Evolutionary conservation across 441 rosid genomes (phyloP), one percentile per base, ranked within the genome.

Genomic region (Macaranga tanarius): DNA sequence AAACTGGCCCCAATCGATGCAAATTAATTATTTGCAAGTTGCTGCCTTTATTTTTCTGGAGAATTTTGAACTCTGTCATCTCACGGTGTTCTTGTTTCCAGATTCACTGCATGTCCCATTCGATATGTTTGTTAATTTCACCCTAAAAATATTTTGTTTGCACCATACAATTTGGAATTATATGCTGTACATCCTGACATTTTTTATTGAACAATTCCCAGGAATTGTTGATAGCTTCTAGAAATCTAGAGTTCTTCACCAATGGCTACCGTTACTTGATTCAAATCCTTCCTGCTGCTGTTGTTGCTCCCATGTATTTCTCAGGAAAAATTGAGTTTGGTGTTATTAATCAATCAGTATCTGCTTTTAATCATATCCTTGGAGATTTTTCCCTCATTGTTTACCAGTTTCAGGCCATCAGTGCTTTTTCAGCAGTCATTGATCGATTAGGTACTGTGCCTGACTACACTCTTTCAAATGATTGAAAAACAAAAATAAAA

Each of bases 251-350:
- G 82, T 92, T 92, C 86, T 94, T 92, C 88, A 94, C 99, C 71
- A 92, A 31, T 79, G 99, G 99, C 75, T 94, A 94, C 74, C 88
- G 99, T 52, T 94, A 92, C 78, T 89, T 94, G 76, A 94, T 94
- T 84, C 99, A 94, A 88, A 88, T 94, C 82, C 97, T 94, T 76
- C 99, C 99, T 58, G 99, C 90, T 77, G 98, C 98, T 73, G 92
- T 94, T 72, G 95, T 94, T 65, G 99, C 99, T 79, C 99, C 99
- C 4, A 94, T 92, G 99, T 94, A 86, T 79, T 94, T 94, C 85
- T 92, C 99, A 3, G 97, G 97, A 55, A 89, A 92, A 83, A 94
- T 94, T 75, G 99, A 94, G 89, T 94, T 94, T 83, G 99, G 99
- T 77, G 97, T 94, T 78, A 92, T 94, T 74, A 94, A 89, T 84